These are phyloP conservation scores for Microdochium bolleyi DNA, from an alignment of 2,329 filamentous ascomycete genomes.

Conservation along the genomic window DNA sequence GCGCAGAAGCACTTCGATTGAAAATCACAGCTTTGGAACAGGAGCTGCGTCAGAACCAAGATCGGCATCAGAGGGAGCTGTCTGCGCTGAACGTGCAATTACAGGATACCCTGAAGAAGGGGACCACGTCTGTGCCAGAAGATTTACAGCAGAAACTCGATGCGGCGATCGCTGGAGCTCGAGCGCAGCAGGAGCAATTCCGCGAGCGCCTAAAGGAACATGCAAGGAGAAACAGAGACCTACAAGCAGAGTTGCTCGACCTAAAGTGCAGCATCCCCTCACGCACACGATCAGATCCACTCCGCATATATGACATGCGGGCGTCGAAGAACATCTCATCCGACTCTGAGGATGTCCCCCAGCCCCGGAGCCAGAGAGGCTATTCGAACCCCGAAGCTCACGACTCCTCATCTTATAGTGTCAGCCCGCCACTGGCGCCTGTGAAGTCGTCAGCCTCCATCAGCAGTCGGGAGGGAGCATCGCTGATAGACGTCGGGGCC, in stretches of 20 bases:
- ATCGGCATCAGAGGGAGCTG: conserved; percentile 40
- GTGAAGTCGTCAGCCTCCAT: not conserved
- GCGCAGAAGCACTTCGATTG: conserved; percentile 50
- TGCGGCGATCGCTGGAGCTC: conserved; percentile 38
- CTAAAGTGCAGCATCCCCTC: conserved; percentile 27
- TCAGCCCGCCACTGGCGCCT: conserved; percentile 31
- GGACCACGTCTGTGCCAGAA: conserved; percentile 14
- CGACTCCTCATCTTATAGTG: conserved; percentile 34
- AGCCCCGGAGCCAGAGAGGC: conserved; percentile 25
- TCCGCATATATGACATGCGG: conserved; percentile 1
- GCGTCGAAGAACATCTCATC: conserved; percentile 18
- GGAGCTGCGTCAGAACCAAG: conserved; percentile 35
- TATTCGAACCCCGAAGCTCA: conserved; percentile 34
- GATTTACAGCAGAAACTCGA: conserved; percentile 31
- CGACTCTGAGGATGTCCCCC: conserved; percentile 27
- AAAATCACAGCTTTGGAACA: conserved; percentile 43
- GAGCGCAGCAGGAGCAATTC: conserved; percentile 44
- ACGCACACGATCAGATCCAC: conserved; percentile 8
- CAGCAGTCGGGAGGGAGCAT: not conserved
- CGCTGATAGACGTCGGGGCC: not conserved
- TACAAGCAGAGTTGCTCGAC: conserved; percentile 42
- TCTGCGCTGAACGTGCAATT: conserved; percentile 36
- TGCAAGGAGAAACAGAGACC: conserved; percentile 40
- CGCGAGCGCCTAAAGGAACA: conserved; percentile 43
- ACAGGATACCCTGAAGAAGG: conserved; percentile 25